A percentile compares a stretch with the other conserved stretches of the same genome.
Conservation (phyloP, 192 early-diverging fungal species). For the Dissophora ornata region DNA sequence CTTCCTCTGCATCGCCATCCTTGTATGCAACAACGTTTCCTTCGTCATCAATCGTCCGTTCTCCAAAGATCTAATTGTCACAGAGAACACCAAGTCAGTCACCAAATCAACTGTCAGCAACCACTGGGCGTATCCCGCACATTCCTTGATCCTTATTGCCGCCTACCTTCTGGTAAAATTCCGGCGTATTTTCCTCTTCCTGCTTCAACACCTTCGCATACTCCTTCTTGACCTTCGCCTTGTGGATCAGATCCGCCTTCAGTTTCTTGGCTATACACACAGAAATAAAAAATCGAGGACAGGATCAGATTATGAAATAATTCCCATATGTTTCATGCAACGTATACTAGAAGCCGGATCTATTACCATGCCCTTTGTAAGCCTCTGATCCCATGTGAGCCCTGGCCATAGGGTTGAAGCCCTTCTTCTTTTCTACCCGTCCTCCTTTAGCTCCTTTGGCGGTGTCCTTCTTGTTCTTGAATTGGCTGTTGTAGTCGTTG, state of each 20-base stretch:
- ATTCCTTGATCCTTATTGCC: no score
- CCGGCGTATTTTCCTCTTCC: constrained; percentile 42
- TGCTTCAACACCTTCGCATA: constrained; percentile 47
- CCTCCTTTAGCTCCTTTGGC: constrained; percentile 1
- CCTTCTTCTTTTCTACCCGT: constrained; percentile 19
- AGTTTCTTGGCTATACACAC: constrained; percentile 39
- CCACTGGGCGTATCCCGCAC: background rate
- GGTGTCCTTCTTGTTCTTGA: constrained; percentile 14
- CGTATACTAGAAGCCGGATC: background rate
- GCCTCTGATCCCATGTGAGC: constrained; percentile 54
- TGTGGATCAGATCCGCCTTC: constrained; percentile 49
- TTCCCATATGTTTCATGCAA: background rate
- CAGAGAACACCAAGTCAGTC: background rate
- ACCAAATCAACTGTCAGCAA: background rate
- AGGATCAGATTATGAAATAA: background rate
- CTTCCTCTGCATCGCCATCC: constrained; percentile 40
- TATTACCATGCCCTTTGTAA: constrained; percentile 45
- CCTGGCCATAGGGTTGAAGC: constrained; percentile 51
- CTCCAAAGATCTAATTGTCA: constrained; percentile 56
- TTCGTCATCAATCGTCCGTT: constrained; percentile 49
- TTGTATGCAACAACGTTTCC: constrained; percentile 50
- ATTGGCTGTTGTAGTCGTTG: constrained; percentile 46
- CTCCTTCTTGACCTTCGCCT: constrained; percentile 55
- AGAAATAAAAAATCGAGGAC: background rate
- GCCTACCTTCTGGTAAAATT: constrained; percentile 56